Base-by-base conservation (phyloP, 1,284 basidiomycete genomes). In the Cryptococcus depauperatus region DNA sequence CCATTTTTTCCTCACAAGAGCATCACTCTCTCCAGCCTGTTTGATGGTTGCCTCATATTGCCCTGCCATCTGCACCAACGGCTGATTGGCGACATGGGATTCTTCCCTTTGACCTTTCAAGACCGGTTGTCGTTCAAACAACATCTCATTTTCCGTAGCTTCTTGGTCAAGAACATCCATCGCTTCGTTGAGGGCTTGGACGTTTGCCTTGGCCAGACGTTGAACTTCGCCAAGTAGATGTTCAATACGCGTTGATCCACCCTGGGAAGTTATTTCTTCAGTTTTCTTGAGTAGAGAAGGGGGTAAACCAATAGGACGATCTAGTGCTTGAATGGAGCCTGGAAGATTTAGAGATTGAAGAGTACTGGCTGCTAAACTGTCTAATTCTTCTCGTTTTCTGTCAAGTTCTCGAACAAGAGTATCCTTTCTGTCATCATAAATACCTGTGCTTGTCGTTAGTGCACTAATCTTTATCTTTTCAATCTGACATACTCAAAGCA, bases 81-180 rank as follows among this genome's bases (percentile, higher is more conserved):
- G 79, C 14, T 70, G 66, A 56, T 92, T 92, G n/a, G 84, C 85
- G 56, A 84, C 77, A 57, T 84, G 77, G 0, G 90, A 95, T 2
- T 82, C 77, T 1, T 71, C 70, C 13, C 86, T 75, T 0, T 48
- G 74, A 72, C 61, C 52, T 26, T 47, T 57, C 40, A 39, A 63
- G 50, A 65, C 62, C 25, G 66, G 70, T 41, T 77, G 73, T 52
- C 76, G 74, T 45, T 71, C 54, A 0, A 73, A 56, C n/a, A 73
- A 60, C 18, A 62, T 57, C 37, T 89, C 87, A 58, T 96, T 89
- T 64, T 92, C 87, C 4, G 82, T 83, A 16, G 85, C 85, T 70
- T 97, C 92, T 44, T 80, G 80, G 57, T 93, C 89, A 9, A 97
- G 73, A 11, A 91, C 79, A 57, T 90, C 87, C 74, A 90, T 77